Evolutionary conservation across 2,329 filamentous ascomycete genomes (phyloP).

Genomic region (Clarireedia hainanense): DNA sequence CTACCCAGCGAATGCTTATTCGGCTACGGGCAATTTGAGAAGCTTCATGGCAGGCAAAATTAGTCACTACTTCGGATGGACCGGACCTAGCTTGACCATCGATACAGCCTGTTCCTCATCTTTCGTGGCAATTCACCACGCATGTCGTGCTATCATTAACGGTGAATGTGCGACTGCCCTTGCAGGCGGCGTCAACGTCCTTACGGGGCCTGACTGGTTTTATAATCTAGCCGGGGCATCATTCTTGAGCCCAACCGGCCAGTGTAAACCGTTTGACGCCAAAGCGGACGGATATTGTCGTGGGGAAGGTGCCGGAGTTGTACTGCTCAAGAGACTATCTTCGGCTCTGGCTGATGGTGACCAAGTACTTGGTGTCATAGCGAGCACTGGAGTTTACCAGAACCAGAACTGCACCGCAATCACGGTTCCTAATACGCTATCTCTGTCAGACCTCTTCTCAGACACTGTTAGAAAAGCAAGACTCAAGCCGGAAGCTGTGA

Average conservation of each 20-base stretch:
- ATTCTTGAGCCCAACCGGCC: slow-evolving; percentile 5
- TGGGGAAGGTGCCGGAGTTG: slow-evolving; percentile 39
- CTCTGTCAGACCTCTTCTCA: slow-evolving; percentile 29
- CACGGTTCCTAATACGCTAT: slow-evolving; percentile 41
- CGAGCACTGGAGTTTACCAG: slow-evolving; percentile 45
- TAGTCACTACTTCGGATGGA: slow-evolving; percentile 34
- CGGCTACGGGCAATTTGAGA: slow-evolving; percentile 26
- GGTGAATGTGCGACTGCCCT: slow-evolving; percentile 8
- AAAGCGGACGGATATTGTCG: slow-evolving; percentile 48
- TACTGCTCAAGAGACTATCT: slow-evolving; percentile 37
- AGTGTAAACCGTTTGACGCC: slow-evolving; percentile 34
- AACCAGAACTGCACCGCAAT: slow-evolving; percentile 51
- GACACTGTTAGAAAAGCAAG: slow-evolving; percentile 1
- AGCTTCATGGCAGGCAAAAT: slow-evolving; percentile 34
- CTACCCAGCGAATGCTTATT: slow-evolving; percentile 2
- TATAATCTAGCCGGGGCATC: neutral
- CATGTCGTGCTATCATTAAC: slow-evolving; percentile 14
- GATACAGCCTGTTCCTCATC: slow-evolving; percentile 34
- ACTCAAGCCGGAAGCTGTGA: slow-evolving; percentile 3
- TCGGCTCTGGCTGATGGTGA: slow-evolving; percentile 35
- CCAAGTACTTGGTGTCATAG: slow-evolving; percentile 46
- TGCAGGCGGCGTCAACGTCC: neutral
- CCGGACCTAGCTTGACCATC: slow-evolving; percentile 31
- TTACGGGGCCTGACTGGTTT: neutral
- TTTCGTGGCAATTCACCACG: slow-evolving; percentile 29